Conservation (phyloP, 139 green algal species). For the Chlamydomonas incerta region DNA sequence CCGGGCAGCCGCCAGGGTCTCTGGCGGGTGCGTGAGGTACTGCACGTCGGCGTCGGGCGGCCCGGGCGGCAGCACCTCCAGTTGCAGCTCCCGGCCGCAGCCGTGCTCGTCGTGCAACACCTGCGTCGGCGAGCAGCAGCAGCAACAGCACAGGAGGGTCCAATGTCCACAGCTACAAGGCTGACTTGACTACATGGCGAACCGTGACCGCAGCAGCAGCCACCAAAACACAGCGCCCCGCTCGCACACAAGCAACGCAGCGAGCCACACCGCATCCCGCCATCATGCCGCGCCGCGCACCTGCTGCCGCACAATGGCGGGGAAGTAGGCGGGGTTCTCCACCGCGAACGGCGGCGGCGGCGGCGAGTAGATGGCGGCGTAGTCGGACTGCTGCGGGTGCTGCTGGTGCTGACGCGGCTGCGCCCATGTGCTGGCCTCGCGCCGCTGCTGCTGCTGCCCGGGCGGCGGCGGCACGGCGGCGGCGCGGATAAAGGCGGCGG, state of each 20-base stretch:
- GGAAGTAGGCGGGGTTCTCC: neutral
- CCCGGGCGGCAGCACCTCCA: neutral
- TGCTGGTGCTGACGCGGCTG: neutral
- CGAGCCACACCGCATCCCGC: too few relatives aligned
- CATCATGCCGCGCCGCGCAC: neutral
- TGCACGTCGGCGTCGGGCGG: neutral
- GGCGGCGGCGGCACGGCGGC: neutral
- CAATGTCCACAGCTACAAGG: too few relatives aligned
- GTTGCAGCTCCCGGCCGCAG: neutral
- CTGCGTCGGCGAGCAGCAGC: too few relatives aligned
- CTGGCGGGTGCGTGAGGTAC: neutral
- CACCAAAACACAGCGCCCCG: too few relatives aligned
- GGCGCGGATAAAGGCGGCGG: slow-evolving; percentile 16
- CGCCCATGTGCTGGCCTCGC: neutral
- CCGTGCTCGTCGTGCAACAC: slow-evolving; percentile 27
- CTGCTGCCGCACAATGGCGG: slow-evolving; percentile 23
- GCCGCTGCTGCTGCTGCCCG: neutral
- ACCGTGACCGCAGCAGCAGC: too few relatives aligned
- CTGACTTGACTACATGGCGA: too few relatives aligned
- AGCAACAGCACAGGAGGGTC: too few relatives aligned
- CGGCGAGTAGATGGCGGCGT: neutral
- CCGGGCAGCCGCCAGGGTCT: neutral
- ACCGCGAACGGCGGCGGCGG: slow-evolving; percentile 23
- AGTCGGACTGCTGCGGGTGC: neutral
- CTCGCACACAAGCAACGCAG: too few relatives aligned